Conservation (phyloP, 495 filamentous ascomycete species). For the Collariella sp. region DNA sequence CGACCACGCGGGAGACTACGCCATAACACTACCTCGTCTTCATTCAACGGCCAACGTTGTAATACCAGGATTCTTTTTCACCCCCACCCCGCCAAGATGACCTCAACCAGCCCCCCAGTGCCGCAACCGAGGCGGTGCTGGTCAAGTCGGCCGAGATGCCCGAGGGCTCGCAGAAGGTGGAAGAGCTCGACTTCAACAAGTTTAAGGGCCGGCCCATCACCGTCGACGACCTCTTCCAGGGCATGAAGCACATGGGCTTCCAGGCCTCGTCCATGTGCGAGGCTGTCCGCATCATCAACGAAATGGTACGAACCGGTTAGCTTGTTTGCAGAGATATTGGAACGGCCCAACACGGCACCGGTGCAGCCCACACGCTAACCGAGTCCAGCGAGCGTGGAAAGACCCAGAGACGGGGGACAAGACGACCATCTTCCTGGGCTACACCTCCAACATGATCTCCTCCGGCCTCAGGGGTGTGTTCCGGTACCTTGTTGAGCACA, state of each 20-base stretch:
- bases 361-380: conserved; percentile 3
- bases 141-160: conserved; percentile 79
- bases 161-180: conserved; percentile 58
- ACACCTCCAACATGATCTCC: conserved; percentile 93
- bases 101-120: conserved; percentile 46
- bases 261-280: conserved; percentile 81
- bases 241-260: conserved; percentile 83
- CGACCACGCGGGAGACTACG: too few species aligned
- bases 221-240: conserved; percentile 70
- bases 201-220: conserved; percentile 67
- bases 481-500: conserved; percentile 84
- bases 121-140: conserved; percentile 78
- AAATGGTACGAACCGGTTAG: conserved; percentile 60
- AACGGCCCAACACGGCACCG: neutral
- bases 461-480: conserved; percentile 87
- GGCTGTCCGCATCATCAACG: conserved; percentile 79
- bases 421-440: conserved; percentile 93
- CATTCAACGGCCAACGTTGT: too few species aligned
- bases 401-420: conserved; percentile 62
- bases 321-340: neutral
- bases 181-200: conserved; percentile 83
- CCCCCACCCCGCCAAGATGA: conserved; percentile 14
- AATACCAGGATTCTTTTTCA: neutral
- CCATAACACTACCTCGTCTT: too few species aligned
- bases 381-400: conserved; percentile 58